phyloP scores from a whole-genome alignment of 1,284 basidiomycete genomes.

The Cutaneotrichosporon dermatis region DNA sequence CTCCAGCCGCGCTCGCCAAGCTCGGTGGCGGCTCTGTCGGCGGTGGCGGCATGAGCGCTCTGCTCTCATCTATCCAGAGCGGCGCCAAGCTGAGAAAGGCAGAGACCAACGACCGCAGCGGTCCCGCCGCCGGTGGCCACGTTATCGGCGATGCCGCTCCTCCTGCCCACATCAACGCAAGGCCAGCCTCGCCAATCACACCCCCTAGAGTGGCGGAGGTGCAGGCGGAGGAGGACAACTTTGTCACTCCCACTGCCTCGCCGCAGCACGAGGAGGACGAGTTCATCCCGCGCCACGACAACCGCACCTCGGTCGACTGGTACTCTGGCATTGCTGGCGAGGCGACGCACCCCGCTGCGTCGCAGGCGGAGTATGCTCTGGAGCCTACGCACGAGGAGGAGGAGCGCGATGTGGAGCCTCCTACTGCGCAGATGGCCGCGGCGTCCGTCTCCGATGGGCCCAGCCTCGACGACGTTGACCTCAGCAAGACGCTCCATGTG shows the following conservation, averaged over 20 bases:
- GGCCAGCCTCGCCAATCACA: constrained; percentile 15
- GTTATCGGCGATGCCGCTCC: constrained; percentile 71
- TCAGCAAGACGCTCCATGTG: constrained; percentile 55
- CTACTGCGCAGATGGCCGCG: constrained; percentile 1
- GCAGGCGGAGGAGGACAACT: neutral
- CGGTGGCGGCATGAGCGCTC: constrained; percentile 52
- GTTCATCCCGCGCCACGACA: constrained; percentile 43
- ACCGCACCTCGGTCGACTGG: constrained; percentile 87
- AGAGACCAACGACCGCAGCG: constrained; percentile 78
- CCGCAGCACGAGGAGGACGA: constrained; percentile 24
- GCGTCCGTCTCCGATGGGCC: constrained; percentile 14
- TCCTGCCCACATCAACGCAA: constrained; percentile 62
- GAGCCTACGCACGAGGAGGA: constrained; percentile 46
- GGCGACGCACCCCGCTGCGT: constrained; percentile 42
- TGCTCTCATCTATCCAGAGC: constrained; percentile 77
- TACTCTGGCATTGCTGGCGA: constrained; percentile 82
- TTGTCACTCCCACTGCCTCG: neutral
- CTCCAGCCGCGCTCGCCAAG: constrained; percentile 49
- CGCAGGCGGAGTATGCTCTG: constrained; percentile 23
- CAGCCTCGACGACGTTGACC: constrained; percentile 20
- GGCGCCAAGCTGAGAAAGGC: constrained; percentile 74
- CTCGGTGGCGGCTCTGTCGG: constrained; percentile 49
- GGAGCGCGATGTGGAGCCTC: constrained; percentile 37
- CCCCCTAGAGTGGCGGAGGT: neutral
- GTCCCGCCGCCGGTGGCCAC: constrained; percentile 61